Conservation (phyloP, 257 asterid species). For the Agastache rugosa region DNA sequence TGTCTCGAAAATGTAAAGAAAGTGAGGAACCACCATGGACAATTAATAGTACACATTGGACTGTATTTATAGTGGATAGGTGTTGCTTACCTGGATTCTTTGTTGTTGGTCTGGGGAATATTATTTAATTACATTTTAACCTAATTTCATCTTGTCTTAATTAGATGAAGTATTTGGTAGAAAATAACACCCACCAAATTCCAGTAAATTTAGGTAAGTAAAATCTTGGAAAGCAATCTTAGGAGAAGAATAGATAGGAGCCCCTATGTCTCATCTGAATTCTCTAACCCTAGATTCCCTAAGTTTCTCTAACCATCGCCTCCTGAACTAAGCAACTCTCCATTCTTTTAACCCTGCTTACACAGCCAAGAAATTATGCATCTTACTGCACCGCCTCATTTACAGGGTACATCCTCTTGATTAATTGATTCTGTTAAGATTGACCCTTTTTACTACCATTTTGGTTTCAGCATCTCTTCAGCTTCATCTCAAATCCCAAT, state of each 20-base stretch:
- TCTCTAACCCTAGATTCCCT: constrained; percentile 9
- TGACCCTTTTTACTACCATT: not conserved
- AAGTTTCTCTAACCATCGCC: constrained; percentile 2
- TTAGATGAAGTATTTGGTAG: not conserved
- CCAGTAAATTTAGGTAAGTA: not conserved
- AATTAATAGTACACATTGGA: not conserved
- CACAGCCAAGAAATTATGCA: constrained; percentile 23
- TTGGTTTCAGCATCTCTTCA: constrained; percentile 1
- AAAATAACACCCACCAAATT: not conserved
- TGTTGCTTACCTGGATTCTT: not conserved
- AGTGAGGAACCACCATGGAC: too few relatives aligned
- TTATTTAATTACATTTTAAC: not conserved
- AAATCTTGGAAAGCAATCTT: not conserved
- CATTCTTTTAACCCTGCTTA: not conserved
- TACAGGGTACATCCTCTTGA: constrained; percentile 25
- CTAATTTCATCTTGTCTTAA: not conserved
- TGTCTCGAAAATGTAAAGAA: too few relatives aligned
- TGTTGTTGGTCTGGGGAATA: not conserved
- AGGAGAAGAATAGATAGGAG: not conserved
- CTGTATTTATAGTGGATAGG: not conserved
- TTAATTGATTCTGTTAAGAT: not conserved
- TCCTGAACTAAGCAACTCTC: not conserved
- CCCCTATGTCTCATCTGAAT: not conserved
- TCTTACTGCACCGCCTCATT: constrained; percentile 19
- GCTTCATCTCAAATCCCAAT: not conserved